Base-by-base conservation (phyloP, 805 yeast species). In the Candida hungchunana region DNA sequence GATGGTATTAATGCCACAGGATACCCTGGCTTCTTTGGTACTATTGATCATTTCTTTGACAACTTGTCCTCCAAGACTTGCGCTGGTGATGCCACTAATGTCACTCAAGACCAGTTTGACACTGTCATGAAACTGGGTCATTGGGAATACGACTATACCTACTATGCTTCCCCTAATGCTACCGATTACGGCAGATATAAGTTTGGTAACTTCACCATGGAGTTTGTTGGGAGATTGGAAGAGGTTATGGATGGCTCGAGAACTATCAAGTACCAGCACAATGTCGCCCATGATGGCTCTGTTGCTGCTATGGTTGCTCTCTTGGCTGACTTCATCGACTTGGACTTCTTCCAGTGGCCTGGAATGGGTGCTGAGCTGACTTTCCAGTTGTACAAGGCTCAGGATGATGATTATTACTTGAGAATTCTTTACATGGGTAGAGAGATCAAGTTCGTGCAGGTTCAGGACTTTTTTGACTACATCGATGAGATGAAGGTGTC, bases 311-410 rank as follows among this genome's bases (percentile, higher is more conserved):
- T 60, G 26, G 49, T 64, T 10, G 64, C 64, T 1, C 56, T 65
- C 18, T 52, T 67, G 15, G 62, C 63, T 20, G 53, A 51, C 11
- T 51, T 44, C 21, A 24, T 35, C 5, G 42, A 44, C 12, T 47
- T 62, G 17, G 47, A 48, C 13, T 39, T 40, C 15, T 56, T 67
- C 39, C 56, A 67, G 44, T 67, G 73, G 73, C 73, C 73, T 11
- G 73, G 71, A 6, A 66, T 67, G 71, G 73, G 71, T n/a, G 44
- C 71, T 18, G 67, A 67, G 33, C 48, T 63, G 22, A 59, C 60
- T 2, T 59, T 66, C 40, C 71, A 67, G 44, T 38, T 67, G 6
- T 67, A 66, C 55, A 51, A 58, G 26, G 46, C 40, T 7, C 32
- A 33, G 12, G 48, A 47, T 26, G 40, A 40, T 19, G 47, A 48